These are phyloP conservation scores for Thraustochytrium striatum DNA, from an alignment of 352 stramenopile species.

Conservation along the genomic window DNA sequence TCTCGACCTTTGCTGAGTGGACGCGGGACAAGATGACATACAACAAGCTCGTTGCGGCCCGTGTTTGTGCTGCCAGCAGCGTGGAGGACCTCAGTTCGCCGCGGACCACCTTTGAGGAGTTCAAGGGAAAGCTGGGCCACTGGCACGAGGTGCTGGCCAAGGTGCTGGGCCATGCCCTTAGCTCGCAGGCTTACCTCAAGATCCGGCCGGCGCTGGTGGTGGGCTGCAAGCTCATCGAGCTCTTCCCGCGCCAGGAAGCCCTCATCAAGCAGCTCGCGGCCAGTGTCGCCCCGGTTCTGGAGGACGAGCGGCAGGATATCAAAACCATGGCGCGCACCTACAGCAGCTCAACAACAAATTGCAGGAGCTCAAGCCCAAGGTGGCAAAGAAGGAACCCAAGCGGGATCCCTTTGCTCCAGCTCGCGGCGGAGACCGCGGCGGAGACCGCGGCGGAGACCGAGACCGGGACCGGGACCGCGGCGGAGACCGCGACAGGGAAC, in stretches of 20 bases:
- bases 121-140: not conserved
- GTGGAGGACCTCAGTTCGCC: slow-evolving; percentile 7
- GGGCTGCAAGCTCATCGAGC: slow-evolving; percentile 9
- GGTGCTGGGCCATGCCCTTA: not conserved
- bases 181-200: slow-evolving; percentile 8
- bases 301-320: slow-evolving; percentile 18
- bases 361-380: not conserved
- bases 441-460: not conserved
- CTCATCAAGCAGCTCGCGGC: not conserved
- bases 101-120: slow-evolving; percentile 34
- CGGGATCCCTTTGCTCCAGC: no score
- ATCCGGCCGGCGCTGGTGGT: slow-evolving; percentile 38
- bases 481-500: not conserved
- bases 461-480: not conserved
- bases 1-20: not conserved
- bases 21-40: slow-evolving; percentile 29
- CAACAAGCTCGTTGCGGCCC: not conserved
- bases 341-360: not conserved
- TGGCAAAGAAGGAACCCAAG: not conserved
- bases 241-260: not conserved
- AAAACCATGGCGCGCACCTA: slow-evolving; percentile 20
- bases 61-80: not conserved
- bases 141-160: slow-evolving; percentile 5
- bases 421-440: not conserved
- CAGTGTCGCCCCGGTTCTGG: not conserved